Evolutionary conservation across 441 rosid genomes (phyloP).

Genomic region (Metrosideros polymorpha): DNA sequence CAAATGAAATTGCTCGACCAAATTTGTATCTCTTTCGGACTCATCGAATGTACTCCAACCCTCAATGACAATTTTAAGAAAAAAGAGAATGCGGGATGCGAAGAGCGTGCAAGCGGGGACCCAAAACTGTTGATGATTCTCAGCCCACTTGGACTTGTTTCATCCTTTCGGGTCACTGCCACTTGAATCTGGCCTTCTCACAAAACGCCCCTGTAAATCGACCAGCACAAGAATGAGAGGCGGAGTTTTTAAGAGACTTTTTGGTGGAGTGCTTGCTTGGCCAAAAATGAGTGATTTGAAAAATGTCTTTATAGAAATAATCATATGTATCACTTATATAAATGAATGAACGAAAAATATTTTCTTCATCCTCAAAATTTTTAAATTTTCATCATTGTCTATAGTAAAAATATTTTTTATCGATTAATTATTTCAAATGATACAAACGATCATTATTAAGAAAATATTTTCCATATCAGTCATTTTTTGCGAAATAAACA

Average conservation of each 20-base stretch:
- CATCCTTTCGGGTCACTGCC: not conserved
- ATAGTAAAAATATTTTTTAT: not conserved
- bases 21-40: not conserved
- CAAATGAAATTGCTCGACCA: not conserved
- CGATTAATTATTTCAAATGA: not conserved
- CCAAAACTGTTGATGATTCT: not conserved
- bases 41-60: not conserved
- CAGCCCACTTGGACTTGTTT: not conserved
- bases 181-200: not conserved
- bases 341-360: not conserved
- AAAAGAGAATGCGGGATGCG: not conserved
- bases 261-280: too few relatives aligned
- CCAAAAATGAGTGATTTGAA: not conserved
- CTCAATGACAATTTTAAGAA: not conserved
- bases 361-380: not conserved
- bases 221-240: not conserved
- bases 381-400: not conserved
- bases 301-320: not conserved
- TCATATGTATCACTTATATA: rapidly evolving
- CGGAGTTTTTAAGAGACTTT: too few relatives aligned
- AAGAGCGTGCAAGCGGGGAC: not conserved
- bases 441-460: rapidly evolving
- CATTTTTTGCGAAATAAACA: not conserved
- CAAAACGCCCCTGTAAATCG: not conserved
- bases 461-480: not conserved